A percentile compares a stretch with the other conserved stretches of the same genome.
phyloP scores from a whole-genome alignment of 2,329 filamentous ascomycete genomes.

The Pseudogymnoascus sp. region DNA sequence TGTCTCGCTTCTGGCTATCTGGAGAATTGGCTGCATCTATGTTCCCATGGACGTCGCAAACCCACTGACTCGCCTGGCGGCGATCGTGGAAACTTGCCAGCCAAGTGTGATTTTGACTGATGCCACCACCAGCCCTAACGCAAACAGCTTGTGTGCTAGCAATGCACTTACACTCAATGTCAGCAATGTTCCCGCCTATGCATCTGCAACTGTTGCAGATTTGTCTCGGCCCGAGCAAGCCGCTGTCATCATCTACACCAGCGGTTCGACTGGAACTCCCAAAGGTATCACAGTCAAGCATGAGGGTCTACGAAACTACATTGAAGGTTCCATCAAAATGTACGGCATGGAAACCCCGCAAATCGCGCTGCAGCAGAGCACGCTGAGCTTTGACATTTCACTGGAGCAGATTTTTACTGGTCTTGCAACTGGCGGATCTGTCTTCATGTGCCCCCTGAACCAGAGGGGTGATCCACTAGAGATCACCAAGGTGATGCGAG shows the following conservation, averaged over 20 bases:
- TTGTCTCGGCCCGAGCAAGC: conserved; percentile 25
- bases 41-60: conserved; percentile 36
- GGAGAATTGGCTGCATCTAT: conserved; percentile 33
- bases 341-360: conserved; percentile 13
- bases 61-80: conserved; percentile 26
- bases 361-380: conserved; percentile 19
- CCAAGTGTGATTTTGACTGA: conserved; percentile 28
- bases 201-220: conserved; percentile 14
- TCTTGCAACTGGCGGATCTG: conserved; percentile 16
- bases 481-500: conserved; percentile 16
- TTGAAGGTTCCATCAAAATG: conserved; percentile 18
- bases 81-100: conserved; percentile 26
- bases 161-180: conserved; percentile 7
- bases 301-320: conserved; percentile 19
- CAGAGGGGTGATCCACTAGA: conserved; percentile 17
- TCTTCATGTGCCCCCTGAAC: conserved; percentile 15
- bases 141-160: conserved; percentile 7
- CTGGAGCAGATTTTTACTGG: conserved; percentile 17
- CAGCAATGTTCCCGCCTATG: conserved; percentile 12
- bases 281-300: conserved; percentile 36
- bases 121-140: conserved; percentile 14
- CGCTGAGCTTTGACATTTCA: conserved; percentile 20
- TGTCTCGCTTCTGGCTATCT: conserved; percentile 35
- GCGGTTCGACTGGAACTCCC: conserved; percentile 27
- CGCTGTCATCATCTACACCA: conserved; percentile 25